Conservation (phyloP, 1,284 basidiomycete species). For the Melampsora abietis-canadensis region DNA sequence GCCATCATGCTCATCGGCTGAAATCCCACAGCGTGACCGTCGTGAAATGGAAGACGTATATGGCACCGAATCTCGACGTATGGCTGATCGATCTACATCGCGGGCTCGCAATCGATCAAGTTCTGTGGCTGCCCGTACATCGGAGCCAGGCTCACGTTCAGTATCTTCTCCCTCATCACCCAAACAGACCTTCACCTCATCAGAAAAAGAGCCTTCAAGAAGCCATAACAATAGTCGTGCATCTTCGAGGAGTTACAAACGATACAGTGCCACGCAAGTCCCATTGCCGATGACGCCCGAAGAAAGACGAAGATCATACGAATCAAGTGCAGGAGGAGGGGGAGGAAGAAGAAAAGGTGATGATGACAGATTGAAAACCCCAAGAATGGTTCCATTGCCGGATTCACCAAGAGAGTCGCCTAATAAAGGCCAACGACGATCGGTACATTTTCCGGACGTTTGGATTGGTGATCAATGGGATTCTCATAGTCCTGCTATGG, state of each 20-base stretch:
- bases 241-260: neutral
- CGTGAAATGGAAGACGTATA: too few species aligned
- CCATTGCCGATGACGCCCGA: neutral
- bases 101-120: too few species aligned
- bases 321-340: neutral
- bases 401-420: neutral
- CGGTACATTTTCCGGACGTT: slow-evolving; percentile 4
- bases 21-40: too few species aligned
- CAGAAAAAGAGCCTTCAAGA: too few species aligned
- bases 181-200: too few species aligned
- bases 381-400: neutral
- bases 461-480: slow-evolving; percentile 9
- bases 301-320: neutral
- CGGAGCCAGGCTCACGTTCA: neutral
- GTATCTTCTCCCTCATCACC: neutral
- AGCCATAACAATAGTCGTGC: too few species aligned
- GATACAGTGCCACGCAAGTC: slow-evolving; percentile 1
- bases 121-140: too few species aligned
- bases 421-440: neutral
- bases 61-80: too few species aligned
- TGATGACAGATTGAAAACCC: neutral
- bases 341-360: too few species aligned
- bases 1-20: too few species aligned
- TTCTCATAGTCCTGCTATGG: slow-evolving; percentile 1
- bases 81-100: too few species aligned